Evolutionary conservation across 805 yeast genomes (phyloP).

Genomic region (Candida namnaoensis): DNA sequence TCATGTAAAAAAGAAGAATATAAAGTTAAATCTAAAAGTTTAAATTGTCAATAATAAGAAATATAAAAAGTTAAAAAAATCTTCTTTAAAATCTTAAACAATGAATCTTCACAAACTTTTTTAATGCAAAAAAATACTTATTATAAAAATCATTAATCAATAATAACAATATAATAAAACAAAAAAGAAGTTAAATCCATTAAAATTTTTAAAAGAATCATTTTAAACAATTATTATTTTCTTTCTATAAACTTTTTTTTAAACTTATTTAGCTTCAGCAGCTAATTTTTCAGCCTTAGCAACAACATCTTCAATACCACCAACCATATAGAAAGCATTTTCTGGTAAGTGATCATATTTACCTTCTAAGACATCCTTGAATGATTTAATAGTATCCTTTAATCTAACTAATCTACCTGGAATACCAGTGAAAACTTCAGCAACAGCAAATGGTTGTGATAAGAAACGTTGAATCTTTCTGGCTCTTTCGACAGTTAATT

Average conservation of each 20-base stretch:
- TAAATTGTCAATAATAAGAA: no score
- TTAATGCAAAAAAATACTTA: no score
- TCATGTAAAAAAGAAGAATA: no score
- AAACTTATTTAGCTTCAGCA: conserved; percentile 66
- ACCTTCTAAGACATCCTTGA: conserved; percentile 96
- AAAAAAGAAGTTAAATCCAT: no score
- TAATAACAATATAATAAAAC: no score
- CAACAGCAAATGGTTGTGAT: conserved; percentile 99
- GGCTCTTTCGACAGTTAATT: conserved; percentile 99
- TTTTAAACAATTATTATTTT: neutral
- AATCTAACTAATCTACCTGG: conserved; percentile 96
- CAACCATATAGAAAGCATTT: conserved; percentile 99
- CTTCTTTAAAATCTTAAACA: no score
- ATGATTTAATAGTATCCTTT: conserved; percentile 88
- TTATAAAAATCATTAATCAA: no score
- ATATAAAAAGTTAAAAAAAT: no score
- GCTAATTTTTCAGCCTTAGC: conserved; percentile 99
- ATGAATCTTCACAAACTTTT: no score
- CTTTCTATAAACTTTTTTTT: neutral
- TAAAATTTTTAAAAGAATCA: no score
- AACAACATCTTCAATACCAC: conserved; percentile 97
- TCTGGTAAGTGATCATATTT: conserved; percentile 99
- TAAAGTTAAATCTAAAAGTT: no score
- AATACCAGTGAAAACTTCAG: conserved; percentile 99
- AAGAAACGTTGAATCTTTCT: conserved; percentile 99